Percentiles rank a stretch among this genome's conserved stretches.
These are phyloP conservation scores for Yamagishiella unicocca DNA, from an alignment of 139 green algal species.

Conservation along the genomic window DNA sequence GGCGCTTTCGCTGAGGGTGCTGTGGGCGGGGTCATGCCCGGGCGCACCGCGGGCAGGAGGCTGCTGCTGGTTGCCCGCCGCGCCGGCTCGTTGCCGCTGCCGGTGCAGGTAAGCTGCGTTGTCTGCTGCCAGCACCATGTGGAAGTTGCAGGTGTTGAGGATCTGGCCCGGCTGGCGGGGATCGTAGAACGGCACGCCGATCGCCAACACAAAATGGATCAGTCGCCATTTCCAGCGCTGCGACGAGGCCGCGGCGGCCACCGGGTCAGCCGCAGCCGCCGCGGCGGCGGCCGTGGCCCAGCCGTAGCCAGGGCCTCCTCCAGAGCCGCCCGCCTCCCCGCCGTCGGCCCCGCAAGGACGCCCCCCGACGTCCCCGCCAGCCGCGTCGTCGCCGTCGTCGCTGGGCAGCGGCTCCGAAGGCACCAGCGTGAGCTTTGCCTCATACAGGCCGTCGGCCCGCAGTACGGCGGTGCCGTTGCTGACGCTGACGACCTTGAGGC, in stretches of 20 bases:
- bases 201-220: conserved; percentile 49
- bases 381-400: neutral
- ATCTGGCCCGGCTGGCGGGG: conserved; percentile 38
- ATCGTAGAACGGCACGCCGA: conserved; percentile 48
- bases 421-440: conserved; percentile 59
- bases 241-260: neutral
- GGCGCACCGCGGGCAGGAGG: neutral
- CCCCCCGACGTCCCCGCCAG: neutral
- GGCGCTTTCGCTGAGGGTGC: neutral
- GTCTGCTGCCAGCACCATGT: conserved; percentile 59
- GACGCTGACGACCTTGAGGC: conserved; percentile 39
- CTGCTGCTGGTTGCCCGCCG: neutral
- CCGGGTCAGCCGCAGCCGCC: neutral
- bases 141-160: conserved; percentile 53
- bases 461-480: conserved; percentile 47
- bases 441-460: conserved; percentile 54
- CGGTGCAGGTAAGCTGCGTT: conserved; percentile 50
- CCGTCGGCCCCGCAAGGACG: neutral
- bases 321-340: neutral
- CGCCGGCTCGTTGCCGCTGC: neutral
- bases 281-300: conserved; percentile 1
- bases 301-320: neutral
- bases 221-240: conserved; percentile 65
- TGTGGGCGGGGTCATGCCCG: neutral
- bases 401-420: conserved; percentile 39